Conservation (phyloP, 495 filamentous ascomycete species). For the Ramalina intermedia region DNA sequence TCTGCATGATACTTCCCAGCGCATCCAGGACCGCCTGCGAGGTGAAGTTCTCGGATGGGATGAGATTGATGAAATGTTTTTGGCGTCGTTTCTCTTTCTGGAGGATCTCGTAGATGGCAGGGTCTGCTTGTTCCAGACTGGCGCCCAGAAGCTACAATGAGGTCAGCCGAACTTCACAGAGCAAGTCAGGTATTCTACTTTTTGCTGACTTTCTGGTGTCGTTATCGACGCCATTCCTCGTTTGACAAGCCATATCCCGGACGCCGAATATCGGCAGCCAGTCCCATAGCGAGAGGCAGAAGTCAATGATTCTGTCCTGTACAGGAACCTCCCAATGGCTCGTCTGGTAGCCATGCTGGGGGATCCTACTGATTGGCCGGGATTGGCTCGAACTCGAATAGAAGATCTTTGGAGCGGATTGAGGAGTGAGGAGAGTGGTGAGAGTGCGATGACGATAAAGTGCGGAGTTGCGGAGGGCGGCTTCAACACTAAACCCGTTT, state of each 20-base stretch:
- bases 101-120: constrained; percentile 48
- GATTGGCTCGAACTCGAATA: too few species aligned
- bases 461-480: too few species aligned
- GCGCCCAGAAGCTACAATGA: constrained; percentile 57
- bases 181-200: constrained; percentile 25
- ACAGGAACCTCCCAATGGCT: too few species aligned
- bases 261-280: too few species aligned
- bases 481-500: constrained; percentile 1
- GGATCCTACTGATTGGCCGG: too few species aligned
- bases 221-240: constrained; percentile 31
- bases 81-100: constrained; percentile 81
- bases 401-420: too few species aligned
- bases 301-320: too few species aligned
- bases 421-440: too few species aligned
- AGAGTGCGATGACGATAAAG: too few species aligned
- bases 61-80: constrained; percentile 96
- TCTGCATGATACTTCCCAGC: constrained; percentile 96
- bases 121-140: constrained; percentile 71
- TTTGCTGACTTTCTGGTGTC: constrained; percentile 48
- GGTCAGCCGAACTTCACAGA: constrained; percentile 7
- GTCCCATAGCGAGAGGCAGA: too few species aligned
- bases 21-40: constrained; percentile 95
- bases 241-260: constrained; percentile 14
- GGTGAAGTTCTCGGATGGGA: constrained; percentile 98
- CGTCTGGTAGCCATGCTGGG: too few species aligned